Evolutionary conservation across 768 basidiomycete species (phyloP), one percentile per base, ranked within the genome.

Genomic region (Collybiopsis confluens): DNA sequence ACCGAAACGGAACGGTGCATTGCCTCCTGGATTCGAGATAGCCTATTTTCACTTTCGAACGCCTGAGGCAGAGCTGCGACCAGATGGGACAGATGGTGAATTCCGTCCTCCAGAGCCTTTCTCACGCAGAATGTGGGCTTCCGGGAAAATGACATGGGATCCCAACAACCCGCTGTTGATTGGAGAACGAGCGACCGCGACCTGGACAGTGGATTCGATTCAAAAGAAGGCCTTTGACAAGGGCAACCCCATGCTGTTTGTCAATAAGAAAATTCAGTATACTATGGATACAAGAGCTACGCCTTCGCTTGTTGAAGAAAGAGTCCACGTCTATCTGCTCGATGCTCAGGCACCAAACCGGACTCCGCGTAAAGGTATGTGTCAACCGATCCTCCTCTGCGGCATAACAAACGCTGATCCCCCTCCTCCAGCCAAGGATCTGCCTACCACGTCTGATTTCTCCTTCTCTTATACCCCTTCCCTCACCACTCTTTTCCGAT

Each of bases 81-180:
- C 72, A n/a, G 88, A 90, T 60, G 88, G 86, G 15, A 90, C 88
- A 11, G 88, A 88, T 49, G 73, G 78, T 1, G 81, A 85, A 45
- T 83, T 88, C 49, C 83, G 83, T 58, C 86, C 88, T 1, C 88
- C 88, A 0, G 71, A 77, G 46, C 88, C 88, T 2, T 90, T 88
- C 68, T 79, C 81, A 24, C 75, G 83, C 54, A 73, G 88, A n/a
- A 91, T 90, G 89, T 91, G 88, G 88, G 87, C 86, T 2, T 78
- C 85, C 20, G 89, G 88, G 2, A 76, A 68, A 60, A 82, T 90
- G 64, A 70, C 67, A 24, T 91, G 86, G 86, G 74, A 82, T 59
- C 58, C 67, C 44, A 51, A 63, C 27, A 65, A 68, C 33, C 76
- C 78, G 0, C 64, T 91, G 56, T 59, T 73, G 40, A 71, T 85